Evolutionary conservation across 352 stramenopile genomes (phyloP).

Genomic region (Phytophthora quininea): DNA sequence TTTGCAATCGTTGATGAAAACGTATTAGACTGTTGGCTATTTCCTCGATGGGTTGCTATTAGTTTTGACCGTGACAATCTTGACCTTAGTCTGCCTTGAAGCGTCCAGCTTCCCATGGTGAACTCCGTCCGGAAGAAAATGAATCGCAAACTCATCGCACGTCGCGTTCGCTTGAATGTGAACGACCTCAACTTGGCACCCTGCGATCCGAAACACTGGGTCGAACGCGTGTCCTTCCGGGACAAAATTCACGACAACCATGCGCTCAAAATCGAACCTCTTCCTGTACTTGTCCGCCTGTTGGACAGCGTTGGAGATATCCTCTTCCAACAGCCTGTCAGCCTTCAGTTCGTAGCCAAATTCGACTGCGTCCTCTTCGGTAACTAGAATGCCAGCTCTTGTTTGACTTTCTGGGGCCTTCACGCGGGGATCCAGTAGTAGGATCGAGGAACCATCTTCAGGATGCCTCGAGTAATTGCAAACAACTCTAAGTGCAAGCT

Average conservation of each 20-base stretch:
- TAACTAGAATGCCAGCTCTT: constrained; percentile 2
- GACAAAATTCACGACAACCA: constrained; percentile 17
- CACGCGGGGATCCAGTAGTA: neutral
- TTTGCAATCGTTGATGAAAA: too few species aligned
- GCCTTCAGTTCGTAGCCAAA: constrained; percentile 7
- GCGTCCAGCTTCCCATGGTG: too few species aligned
- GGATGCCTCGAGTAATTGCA: neutral
- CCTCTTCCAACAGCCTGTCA: neutral
- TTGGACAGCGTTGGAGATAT: constrained; percentile 2
- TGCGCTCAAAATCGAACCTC: constrained; percentile 1
- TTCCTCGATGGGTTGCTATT: too few species aligned
- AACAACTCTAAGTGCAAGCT: neutral
- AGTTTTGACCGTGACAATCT: too few species aligned
- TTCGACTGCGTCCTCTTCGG: neutral
- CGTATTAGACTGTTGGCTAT: too few species aligned
- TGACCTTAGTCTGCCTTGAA: too few species aligned
- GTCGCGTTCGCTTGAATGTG: neutral
- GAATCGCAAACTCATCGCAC: constrained; percentile 2
- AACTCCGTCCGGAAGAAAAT: constrained; percentile 4
- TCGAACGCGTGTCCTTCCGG: constrained; percentile 7
- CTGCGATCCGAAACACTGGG: constrained; percentile 6
- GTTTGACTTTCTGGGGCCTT: constrained; percentile 3
- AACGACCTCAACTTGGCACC: constrained; percentile 1
- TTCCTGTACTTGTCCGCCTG: constrained; percentile 4
- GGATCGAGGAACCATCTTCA: neutral